Conservation (phyloP, 2,329 filamentous ascomycete genomes). For the Neocatenulostroma microsporum region DNA sequence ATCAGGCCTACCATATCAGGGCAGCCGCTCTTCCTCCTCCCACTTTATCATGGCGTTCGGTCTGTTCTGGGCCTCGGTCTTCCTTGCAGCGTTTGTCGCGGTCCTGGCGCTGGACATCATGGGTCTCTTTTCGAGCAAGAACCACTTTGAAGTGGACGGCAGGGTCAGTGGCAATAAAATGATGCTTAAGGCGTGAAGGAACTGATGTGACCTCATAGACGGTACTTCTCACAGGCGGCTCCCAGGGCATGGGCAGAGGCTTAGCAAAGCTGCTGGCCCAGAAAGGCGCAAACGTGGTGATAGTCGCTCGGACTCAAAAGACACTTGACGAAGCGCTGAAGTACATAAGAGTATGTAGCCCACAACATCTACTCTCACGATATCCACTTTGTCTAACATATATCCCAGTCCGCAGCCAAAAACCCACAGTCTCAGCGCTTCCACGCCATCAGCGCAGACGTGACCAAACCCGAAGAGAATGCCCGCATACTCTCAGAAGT, state of each 20-base stretch:
- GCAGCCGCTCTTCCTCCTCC: too few relatives aligned
- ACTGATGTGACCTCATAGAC: too few relatives aligned
- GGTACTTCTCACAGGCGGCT: conserved; percentile 80
- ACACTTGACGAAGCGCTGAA: conserved; percentile 67
- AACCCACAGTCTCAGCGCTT: conserved; percentile 65
- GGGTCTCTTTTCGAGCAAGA: conserved; percentile 60
- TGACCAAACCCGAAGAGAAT: conserved; percentile 63
- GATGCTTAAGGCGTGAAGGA: too few relatives aligned
- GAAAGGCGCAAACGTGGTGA: conserved; percentile 78
- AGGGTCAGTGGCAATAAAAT: conserved; percentile 58
- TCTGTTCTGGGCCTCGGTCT: conserved; percentile 29
- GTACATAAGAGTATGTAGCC: conserved; percentile 51
- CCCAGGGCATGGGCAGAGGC: conserved; percentile 81
- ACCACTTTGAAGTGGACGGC: conserved; percentile 77
- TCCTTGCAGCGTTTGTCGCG: conserved; percentile 30
- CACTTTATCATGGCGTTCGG: conserved; percentile 35
- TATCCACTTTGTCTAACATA: conserved; percentile 5
- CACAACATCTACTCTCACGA: neutral
- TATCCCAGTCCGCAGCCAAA: conserved; percentile 54
- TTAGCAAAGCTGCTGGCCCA: conserved; percentile 65
- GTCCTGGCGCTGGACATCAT: conserved; percentile 46
- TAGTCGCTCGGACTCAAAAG: conserved; percentile 67
- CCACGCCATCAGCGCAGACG: conserved; percentile 74
- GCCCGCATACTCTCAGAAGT: conserved; percentile 62
- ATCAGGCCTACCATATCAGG: too few relatives aligned